Percentiles rank a stretch among this genome's conserved stretches.
Conservation (phyloP, 768 basidiomycete genomes). For the Cytidiella melzeri region DNA sequence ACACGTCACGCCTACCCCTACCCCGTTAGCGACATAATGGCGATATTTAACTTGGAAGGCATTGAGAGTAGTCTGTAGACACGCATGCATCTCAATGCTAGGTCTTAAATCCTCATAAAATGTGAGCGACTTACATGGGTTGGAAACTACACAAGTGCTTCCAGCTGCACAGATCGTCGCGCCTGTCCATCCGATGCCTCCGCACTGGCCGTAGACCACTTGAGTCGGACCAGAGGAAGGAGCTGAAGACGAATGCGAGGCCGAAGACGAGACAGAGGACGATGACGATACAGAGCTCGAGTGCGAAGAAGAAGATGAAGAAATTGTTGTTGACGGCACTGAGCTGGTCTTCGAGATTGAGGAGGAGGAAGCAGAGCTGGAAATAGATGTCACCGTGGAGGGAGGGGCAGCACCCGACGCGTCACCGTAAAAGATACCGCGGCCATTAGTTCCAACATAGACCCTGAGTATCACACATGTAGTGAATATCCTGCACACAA, state of each 20-base stretch:
- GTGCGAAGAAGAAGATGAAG: not conserved
- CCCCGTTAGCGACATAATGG: not conserved
- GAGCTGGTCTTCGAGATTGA: not conserved
- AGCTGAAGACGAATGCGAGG: not conserved
- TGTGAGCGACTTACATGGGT: conserved; percentile 2
- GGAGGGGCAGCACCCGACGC: conserved; percentile 2
- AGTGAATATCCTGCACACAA: not conserved
- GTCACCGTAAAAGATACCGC: conserved; percentile 21
- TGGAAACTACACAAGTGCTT: not conserved
- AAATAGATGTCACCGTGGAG: not conserved
- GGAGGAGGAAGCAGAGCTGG: not conserved
- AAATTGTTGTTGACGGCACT: not conserved
- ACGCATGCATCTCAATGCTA: not conserved
- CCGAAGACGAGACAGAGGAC: not conserved
- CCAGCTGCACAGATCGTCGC: conserved; percentile 5
- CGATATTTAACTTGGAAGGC: not conserved
- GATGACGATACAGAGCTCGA: not conserved
- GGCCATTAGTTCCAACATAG: conserved; percentile 57
- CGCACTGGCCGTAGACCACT: conserved; percentile 2
- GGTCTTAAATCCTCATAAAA: not conserved
- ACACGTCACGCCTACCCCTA: not conserved
- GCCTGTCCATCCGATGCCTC: conserved; percentile 5
- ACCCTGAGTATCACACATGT: conserved; percentile 34
- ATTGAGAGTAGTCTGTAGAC: conserved; percentile 5
- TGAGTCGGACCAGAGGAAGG: not conserved